Conservation (phyloP, 208 protist species). For the Phytomonas francai region DNA sequence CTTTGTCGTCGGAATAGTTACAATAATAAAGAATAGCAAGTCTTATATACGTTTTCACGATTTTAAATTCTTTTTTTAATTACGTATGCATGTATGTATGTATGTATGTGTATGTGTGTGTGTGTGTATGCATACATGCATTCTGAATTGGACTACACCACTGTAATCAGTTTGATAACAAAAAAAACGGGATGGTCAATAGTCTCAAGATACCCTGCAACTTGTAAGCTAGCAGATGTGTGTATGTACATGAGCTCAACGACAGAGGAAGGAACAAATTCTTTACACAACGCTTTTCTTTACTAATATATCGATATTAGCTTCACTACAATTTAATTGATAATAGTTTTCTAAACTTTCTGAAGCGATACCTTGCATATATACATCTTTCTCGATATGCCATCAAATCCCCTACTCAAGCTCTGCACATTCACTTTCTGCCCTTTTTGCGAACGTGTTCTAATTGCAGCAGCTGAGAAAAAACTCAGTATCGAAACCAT, state of each 20-base stretch:
- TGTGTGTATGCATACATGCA: background rate
- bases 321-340: background rate
- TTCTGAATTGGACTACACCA: background rate
- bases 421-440: slow-evolving; percentile 44
- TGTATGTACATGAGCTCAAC: background rate
- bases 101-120: slow-evolving; percentile 9
- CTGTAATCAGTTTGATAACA: background rate
- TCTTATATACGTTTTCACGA: background rate
- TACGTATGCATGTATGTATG: background rate
- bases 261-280: background rate
- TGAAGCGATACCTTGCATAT: background rate
- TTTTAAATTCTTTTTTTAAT: background rate
- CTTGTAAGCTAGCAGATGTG: background rate
- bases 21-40: background rate
- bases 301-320: background rate
- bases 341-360: background rate
- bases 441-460: slow-evolving; percentile 62
- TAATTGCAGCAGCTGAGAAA: slow-evolving; percentile 56
- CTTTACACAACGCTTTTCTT: background rate
- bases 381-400: background rate
- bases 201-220: background rate
- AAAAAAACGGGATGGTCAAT: background rate
- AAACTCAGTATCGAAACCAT: slow-evolving; percentile 37
- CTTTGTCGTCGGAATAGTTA: background rate
- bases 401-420: slow-evolving; percentile 26